Evolutionary conservation across 2,329 filamentous ascomycete species (phyloP).

Genomic region (Rhexocercosporidium sp.): DNA sequence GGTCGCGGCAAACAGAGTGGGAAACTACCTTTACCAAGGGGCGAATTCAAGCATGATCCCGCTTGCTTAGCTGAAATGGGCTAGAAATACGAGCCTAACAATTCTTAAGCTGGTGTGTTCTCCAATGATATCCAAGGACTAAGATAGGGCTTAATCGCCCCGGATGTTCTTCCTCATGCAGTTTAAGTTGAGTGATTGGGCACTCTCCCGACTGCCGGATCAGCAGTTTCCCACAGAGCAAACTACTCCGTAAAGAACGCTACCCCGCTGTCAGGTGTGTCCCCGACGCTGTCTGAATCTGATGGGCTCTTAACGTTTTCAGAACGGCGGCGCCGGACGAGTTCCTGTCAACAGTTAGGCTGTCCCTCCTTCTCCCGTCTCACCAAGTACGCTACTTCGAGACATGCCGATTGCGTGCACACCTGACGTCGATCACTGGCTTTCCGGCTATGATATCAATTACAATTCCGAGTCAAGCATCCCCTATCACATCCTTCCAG

Average conservation of each 20-base stretch:
- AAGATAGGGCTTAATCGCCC: background rate
- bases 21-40: no score
- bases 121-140: background rate
- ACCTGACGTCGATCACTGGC: background rate
- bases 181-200: background rate
- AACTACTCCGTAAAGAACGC: background rate
- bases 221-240: background rate
- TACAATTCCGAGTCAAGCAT: background rate
- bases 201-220: constrained; percentile 3
- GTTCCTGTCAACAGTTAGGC: background rate
- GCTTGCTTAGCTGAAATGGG: background rate
- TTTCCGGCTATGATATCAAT: background rate
- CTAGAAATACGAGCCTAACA: background rate
- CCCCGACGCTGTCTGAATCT: background rate
- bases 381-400: background rate
- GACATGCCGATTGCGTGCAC: background rate
- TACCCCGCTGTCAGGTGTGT: constrained; percentile 7
- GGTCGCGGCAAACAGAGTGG: no score
- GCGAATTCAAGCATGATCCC: background rate
- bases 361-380: constrained; percentile 4
- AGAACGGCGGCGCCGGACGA: constrained; percentile 1
- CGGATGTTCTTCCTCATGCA: background rate
- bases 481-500: background rate
- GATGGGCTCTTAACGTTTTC: background rate
- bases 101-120: background rate